Evolutionary conservation across 2,329 filamentous ascomycete genomes (phyloP).

Genomic region (Pseudocercospora crystallina): DNA sequence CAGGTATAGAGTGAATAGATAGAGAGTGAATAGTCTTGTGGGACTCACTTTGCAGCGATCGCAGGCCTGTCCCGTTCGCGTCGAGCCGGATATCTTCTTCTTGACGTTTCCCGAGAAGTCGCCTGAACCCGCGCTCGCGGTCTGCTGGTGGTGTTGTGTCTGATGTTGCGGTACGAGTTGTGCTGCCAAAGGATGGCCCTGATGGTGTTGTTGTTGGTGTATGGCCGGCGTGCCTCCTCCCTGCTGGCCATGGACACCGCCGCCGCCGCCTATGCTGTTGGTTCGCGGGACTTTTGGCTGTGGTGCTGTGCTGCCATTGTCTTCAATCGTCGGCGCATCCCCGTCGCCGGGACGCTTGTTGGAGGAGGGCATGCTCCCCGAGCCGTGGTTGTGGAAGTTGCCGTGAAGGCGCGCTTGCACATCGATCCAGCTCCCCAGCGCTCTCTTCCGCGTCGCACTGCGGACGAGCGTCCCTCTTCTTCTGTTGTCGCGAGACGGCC

Average conservation of each 20-base stretch:
- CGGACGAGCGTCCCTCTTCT: not conserved
- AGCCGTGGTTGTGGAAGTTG: constrained; percentile 22
- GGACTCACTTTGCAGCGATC: constrained; percentile 76
- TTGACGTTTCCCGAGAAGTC: constrained; percentile 16
- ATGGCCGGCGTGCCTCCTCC: not conserved
- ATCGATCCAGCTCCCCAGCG: not conserved
- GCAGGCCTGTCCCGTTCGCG: constrained; percentile 78
- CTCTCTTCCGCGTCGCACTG: too few relatives aligned
- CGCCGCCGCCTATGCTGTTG: not conserved
- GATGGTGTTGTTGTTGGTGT: not conserved
- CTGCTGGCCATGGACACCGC: not conserved
- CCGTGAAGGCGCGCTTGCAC: constrained; percentile 13
- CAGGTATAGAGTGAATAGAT: too few relatives aligned
- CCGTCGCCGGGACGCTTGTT: constrained; percentile 29
- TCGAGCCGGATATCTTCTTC: constrained; percentile 54
- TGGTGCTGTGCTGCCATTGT: constrained; percentile 9
- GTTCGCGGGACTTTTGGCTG: constrained; percentile 8
- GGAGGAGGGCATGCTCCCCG: constrained; percentile 14
- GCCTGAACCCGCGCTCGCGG: not conserved
- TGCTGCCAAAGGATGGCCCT: not conserved
- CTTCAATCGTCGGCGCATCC: constrained; percentile 14
- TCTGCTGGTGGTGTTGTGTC: not conserved
- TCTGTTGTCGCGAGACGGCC: too few relatives aligned
- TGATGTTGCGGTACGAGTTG: not conserved
- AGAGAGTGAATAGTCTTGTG: not conserved